These are phyloP conservation scores for Andrographis paniculata DNA, from an alignment of 305 asterid genomes.

Conservation along the genomic window DNA sequence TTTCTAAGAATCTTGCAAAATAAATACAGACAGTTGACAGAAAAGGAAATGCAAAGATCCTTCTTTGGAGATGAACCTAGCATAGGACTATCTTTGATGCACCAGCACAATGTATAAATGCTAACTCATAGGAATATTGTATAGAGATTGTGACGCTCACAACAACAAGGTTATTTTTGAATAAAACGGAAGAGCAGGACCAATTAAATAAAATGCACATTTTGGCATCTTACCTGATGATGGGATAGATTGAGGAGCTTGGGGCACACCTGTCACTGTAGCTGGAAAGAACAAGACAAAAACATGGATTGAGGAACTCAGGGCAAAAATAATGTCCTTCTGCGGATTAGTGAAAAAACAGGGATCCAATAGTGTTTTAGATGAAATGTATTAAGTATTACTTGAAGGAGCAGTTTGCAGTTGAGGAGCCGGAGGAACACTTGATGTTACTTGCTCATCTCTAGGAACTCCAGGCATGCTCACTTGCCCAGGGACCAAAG, in stretches of 20 bases:
- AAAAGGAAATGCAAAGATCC: not conserved
- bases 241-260: slow-evolving; percentile 44
- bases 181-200: not conserved
- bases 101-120: not conserved
- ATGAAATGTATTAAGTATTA: slow-evolving; percentile 20
- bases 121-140: not conserved
- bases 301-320: not conserved
- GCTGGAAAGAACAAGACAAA: slow-evolving; percentile 26
- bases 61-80: not conserved
- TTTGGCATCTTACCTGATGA: slow-evolving; percentile 44
- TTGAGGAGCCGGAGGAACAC: slow-evolving; percentile 50
- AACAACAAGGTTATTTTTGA: not conserved
- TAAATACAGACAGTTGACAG: not conserved
- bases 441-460: slow-evolving; percentile 38
- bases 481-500: slow-evolving; percentile 46
- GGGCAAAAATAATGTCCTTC: slow-evolving; percentile 4
- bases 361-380: not conserved
- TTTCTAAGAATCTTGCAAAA: slow-evolving; percentile 1
- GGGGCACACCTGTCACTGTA: slow-evolving; percentile 43
- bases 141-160: not conserved
- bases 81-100: not conserved
- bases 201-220: not conserved
- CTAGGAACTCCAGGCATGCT: slow-evolving; percentile 32
- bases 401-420: slow-evolving; percentile 42
- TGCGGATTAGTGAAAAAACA: slow-evolving; percentile 1